Conservation (phyloP, 208 protist species). For the Wallacemonas collosoma region DNA sequence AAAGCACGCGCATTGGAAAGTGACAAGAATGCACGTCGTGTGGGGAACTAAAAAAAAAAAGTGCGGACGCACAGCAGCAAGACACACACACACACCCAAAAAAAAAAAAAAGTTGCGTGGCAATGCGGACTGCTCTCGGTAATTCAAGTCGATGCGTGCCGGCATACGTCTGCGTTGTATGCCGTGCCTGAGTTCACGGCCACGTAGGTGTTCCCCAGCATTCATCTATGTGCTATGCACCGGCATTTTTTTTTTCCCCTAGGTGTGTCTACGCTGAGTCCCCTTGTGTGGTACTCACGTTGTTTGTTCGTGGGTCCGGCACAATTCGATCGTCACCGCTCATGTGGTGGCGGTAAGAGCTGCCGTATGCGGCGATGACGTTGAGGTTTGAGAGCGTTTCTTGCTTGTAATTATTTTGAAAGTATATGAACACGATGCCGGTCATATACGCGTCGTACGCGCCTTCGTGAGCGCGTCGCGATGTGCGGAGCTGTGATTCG, state of each 20-base stretch:
- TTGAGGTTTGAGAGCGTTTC: constrained; percentile 27
- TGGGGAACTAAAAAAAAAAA: no score
- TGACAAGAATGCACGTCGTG: no score
- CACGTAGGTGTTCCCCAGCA: no score
- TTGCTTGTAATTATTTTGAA: constrained; percentile 21
- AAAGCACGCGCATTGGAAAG: no score
- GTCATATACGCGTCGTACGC: constrained; percentile 86
- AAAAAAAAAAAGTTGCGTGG: no score
- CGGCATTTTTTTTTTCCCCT: neutral
- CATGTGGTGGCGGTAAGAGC: constrained; percentile 30
- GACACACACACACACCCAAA: neutral
- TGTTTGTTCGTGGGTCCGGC: neutral
- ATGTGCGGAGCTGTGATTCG: constrained; percentile 13
- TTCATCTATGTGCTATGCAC: no score
- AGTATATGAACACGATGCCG: constrained; percentile 46
- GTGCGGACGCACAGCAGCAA: neutral
- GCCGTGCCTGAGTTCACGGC: no score
- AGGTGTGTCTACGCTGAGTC: neutral
- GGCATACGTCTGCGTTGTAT: no score
- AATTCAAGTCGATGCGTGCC: no score
- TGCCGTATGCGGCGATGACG: constrained; percentile 56
- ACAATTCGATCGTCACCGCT: constrained; percentile 15
- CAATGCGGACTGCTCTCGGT: no score
- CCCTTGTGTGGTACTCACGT: no score
- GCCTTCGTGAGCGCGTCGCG: constrained; percentile 44